phyloP scores from a whole-genome alignment of 345 rosid genomes.

The Balakata baccata region DNA sequence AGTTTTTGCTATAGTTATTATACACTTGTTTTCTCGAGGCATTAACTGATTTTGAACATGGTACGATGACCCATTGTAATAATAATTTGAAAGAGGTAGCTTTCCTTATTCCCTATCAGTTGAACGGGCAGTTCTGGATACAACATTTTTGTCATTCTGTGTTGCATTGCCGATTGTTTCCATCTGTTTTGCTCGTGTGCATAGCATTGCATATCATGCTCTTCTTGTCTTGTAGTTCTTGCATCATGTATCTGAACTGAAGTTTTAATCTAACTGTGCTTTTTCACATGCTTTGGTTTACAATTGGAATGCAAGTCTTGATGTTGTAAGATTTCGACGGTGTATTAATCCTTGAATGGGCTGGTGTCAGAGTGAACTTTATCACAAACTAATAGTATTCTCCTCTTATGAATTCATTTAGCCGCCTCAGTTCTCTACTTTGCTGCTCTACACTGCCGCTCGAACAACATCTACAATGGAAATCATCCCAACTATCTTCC shows the following conservation, averaged over 20 bases:
- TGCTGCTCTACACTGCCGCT: conserved; percentile 89
- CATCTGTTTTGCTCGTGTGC: neutral
- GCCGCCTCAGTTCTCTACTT: conserved; percentile 60
- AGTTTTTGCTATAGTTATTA: neutral
- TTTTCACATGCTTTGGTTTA: too few species aligned
- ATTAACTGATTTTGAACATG: neutral
- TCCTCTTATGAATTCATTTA: conserved; percentile 80
- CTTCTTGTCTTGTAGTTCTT: too few species aligned
- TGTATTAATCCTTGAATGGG: neutral
- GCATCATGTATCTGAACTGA: too few species aligned
- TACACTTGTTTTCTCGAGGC: neutral
- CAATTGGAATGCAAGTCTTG: too few species aligned
- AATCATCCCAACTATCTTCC: conserved; percentile 77
- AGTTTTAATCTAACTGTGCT: too few species aligned
- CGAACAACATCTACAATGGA: conserved; percentile 77
- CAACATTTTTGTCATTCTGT: neutral
- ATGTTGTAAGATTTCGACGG: neutral
- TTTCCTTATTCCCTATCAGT: neutral
- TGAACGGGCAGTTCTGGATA: neutral
- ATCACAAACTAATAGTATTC: conserved; percentile 48
- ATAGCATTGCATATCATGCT: too few species aligned
- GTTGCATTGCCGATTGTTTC: neutral
- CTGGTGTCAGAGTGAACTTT: neutral
- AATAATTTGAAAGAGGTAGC: conserved; percentile 8
- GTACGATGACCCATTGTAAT: neutral